phyloP scores from a whole-genome alignment of 177 flowering plant genomes.

The Telopea speciosissima region DNA sequence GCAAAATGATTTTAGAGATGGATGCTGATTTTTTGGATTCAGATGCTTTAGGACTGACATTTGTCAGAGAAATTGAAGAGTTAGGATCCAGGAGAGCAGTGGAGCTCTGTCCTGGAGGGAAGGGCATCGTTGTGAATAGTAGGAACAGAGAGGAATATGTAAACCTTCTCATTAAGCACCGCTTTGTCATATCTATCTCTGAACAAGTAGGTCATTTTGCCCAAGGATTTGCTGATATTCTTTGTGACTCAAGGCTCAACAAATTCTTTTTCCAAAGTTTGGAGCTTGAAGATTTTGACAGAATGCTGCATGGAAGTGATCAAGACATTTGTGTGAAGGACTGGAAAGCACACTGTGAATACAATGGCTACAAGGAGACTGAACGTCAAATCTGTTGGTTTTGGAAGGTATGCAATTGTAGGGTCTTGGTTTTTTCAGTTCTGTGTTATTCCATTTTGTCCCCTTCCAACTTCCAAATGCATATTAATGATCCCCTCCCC shows the following conservation, averaged over 20 bases:
- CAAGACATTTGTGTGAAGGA: conserved; percentile 55
- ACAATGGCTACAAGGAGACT: conserved; percentile 57
- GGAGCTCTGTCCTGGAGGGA: conserved; percentile 78
- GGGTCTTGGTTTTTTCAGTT: neutral
- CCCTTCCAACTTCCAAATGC: neutral
- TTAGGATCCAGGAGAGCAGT: conserved; percentile 57
- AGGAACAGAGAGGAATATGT: conserved; percentile 66
- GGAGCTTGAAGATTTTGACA: conserved; percentile 75
- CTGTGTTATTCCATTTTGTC: neutral
- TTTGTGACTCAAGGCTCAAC: conserved; percentile 25
- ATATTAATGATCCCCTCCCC: neutral
- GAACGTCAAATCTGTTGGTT: conserved; percentile 85
- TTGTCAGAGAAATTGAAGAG: conserved; percentile 80
- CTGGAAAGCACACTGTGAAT: conserved; percentile 88
- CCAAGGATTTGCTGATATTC: conserved; percentile 69
- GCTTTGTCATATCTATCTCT: conserved; percentile 57
- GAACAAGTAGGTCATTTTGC: conserved; percentile 59
- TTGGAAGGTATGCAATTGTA: conserved; percentile 60
- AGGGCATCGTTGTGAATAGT: conserved; percentile 54
- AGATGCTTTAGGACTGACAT: conserved; percentile 80
- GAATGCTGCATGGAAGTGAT: conserved; percentile 74
- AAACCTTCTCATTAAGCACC: conserved; percentile 57
- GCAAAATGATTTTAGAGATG: conserved; percentile 78
- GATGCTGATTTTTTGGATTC: conserved; percentile 70
- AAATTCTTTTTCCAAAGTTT: conserved; percentile 51